Percentiles rank a stretch among this genome's conserved stretches.
These are phyloP conservation scores for Lactifluus piperatus DNA, from an alignment of 768 basidiomycete genomes.

Conservation along the genomic window DNA sequence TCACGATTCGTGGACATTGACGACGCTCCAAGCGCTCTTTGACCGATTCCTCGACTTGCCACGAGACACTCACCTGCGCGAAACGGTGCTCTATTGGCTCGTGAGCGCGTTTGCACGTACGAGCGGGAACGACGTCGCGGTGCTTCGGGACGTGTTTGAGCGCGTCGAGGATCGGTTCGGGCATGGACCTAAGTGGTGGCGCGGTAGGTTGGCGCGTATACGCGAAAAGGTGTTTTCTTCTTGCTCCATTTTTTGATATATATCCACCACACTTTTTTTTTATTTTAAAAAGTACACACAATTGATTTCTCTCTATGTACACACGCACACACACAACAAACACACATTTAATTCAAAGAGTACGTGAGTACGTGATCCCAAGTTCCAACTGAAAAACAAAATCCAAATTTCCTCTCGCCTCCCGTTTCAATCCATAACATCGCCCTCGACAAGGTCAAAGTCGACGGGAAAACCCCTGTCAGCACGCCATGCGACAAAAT, in stretches of 20 bases:
- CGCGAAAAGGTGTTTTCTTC: constrained; percentile 32
- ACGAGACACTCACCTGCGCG: constrained; percentile 33
- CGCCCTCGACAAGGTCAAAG: not conserved
- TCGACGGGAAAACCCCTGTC: constrained; percentile 30
- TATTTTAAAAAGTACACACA: not conserved
- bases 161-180: constrained; percentile 43
- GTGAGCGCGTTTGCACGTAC: constrained; percentile 54
- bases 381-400: too few species aligned
- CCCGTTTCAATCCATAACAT: not conserved
- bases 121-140: constrained; percentile 40
- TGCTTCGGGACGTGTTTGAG: constrained; percentile 49
- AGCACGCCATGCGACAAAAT: constrained; percentile 69
- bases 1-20: constrained; percentile 64
- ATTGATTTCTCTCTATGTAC: too few species aligned
- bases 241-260: not conserved
- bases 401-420: not conserved
- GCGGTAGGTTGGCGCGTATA: constrained; percentile 38
- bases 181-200: constrained; percentile 18
- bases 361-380: too few species aligned
- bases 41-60: constrained; percentile 55
- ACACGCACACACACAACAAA: not conserved
- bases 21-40: constrained; percentile 50
- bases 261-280: not conserved
- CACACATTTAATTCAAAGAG: not conserved
- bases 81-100: constrained; percentile 53